Evolutionary conservation across 2,329 filamentous ascomycete genomes (phyloP).

Genomic region (Dothideomycetidae sp.): DNA sequence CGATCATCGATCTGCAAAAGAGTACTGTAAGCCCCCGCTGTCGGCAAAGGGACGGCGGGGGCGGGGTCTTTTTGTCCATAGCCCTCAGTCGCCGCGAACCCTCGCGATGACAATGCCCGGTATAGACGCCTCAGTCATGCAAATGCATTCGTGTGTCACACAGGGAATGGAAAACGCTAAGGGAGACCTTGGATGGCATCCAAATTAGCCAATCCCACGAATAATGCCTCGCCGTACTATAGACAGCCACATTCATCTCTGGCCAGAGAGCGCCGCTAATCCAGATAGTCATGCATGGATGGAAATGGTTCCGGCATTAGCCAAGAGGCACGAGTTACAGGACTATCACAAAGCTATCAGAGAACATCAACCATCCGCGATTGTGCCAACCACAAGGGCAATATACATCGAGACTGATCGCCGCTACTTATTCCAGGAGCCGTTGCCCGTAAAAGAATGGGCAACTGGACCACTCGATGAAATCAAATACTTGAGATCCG

Average conservation of each 20-base stretch:
- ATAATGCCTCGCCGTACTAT: constrained; percentile 38
- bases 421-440: constrained; percentile 16
- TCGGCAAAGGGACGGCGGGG: too few relatives aligned
- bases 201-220: too few relatives aligned
- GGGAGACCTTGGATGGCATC: too few relatives aligned
- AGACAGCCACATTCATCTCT: constrained; percentile 88
- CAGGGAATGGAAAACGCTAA: too few relatives aligned
- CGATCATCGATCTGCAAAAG: too few relatives aligned
- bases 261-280: constrained; percentile 48
- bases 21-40: too few relatives aligned
- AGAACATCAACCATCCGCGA: constrained; percentile 25
- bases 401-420: constrained; percentile 76
- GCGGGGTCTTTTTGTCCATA: too few relatives aligned
- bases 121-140: background rate
- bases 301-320: constrained; percentile 43
- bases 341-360: constrained; percentile 19
- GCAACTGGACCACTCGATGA: constrained; percentile 59
- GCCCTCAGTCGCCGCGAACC: too few relatives aligned
- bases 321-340: constrained; percentile 43
- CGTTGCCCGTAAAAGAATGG: constrained; percentile 30
- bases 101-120: too few relatives aligned
- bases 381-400: constrained; percentile 41
- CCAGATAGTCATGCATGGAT: constrained; percentile 56
- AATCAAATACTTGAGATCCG: constrained; percentile 51
- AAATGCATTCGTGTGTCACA: too few relatives aligned